Evolutionary conservation across 768 basidiomycete species (phyloP), one percentile per base, ranked within the genome.

Genomic region (Imleria badia): DNA sequence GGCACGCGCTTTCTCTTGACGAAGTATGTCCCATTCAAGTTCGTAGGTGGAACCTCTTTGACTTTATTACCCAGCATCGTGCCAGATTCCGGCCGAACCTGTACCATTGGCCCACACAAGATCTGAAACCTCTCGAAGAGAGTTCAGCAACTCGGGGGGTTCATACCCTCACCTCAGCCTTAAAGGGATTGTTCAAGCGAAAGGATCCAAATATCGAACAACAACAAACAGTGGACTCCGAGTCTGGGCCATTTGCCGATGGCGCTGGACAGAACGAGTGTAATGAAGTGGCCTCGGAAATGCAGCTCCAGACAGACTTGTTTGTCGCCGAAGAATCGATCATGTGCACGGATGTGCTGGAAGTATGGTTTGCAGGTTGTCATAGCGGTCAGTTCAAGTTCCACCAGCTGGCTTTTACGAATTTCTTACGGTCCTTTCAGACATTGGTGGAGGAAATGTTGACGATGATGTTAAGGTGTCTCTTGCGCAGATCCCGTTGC

Each of bases 311-410:
- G 2, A 35, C 26, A 10, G 36, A 20, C 26, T 26, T 26, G 22
- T 49, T 46, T 33, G 48, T 45, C 3, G 4, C 20, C 11, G 44
- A 63, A 8, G 59, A 54, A 31, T 3, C 33, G 7, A 45, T 13
- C 11, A 1, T 6, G 8, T 7, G 8, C 23, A 72, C 80, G 3
- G 82, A 90, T 66, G 82, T 89, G 14, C 65, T 84, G 13, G 90
- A 93, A 65, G 88, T 91, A 3, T 93, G 89, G 89, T 93, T 93
- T 61, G 61, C 82, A 7, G 90, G 90, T 2, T 82, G 83, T 56
- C 90, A 91, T 61, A 66, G 72, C 40, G 89, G 89, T 89, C 54
- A 51, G 83, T 69, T 38, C 34, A 13, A 5, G 29, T 43, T 31
- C 36, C 3, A 34, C 31, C 1, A 20, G 9, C 29, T 42, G 12